Conservation (phyloP, 768 basidiomycete species). For the Termitomyces sp. region DNA sequence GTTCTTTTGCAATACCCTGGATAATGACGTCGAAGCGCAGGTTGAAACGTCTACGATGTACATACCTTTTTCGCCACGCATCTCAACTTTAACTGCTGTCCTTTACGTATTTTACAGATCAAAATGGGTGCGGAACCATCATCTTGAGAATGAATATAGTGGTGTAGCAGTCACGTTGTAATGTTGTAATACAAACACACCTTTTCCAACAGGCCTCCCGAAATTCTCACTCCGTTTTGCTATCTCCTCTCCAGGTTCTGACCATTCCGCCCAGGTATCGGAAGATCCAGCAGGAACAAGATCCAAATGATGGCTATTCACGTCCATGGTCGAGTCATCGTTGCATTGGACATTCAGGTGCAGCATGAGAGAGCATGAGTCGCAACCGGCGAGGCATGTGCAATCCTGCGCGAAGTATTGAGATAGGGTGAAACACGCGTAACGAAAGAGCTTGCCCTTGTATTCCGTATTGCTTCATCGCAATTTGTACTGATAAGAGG, state of each 20-base stretch:
- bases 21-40: constrained; percentile 3
- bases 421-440: not conserved
- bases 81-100: constrained; percentile 81
- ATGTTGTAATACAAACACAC: constrained; percentile 30
- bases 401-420: constrained; percentile 66
- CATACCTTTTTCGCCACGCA: constrained; percentile 94
- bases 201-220: constrained; percentile 82
- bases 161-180: not conserved
- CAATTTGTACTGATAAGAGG: constrained; percentile 86
- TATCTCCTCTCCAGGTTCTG: constrained; percentile 62
- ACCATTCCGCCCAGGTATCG: constrained; percentile 18
- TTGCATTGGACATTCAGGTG: constrained; percentile 72
- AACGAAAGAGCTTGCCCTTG: constrained; percentile 45
- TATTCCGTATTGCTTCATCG: constrained; percentile 82
- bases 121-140: constrained; percentile 69
- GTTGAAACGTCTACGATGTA: not conserved
- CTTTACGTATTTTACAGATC: constrained; percentile 89
- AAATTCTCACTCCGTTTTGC: constrained; percentile 72
- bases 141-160: constrained; percentile 33
- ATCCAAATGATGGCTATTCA: constrained; percentile 86
- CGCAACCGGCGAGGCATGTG: constrained; percentile 80
- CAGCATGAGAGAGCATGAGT: constrained; percentile 83
- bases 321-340: constrained; percentile 71
- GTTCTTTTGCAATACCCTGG: constrained; percentile 96
- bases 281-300: constrained; percentile 37